These are phyloP conservation scores for Ascocoryne sarcoides DNA, from an alignment of 2,329 filamentous ascomycete species.

Conservation along the genomic window DNA sequence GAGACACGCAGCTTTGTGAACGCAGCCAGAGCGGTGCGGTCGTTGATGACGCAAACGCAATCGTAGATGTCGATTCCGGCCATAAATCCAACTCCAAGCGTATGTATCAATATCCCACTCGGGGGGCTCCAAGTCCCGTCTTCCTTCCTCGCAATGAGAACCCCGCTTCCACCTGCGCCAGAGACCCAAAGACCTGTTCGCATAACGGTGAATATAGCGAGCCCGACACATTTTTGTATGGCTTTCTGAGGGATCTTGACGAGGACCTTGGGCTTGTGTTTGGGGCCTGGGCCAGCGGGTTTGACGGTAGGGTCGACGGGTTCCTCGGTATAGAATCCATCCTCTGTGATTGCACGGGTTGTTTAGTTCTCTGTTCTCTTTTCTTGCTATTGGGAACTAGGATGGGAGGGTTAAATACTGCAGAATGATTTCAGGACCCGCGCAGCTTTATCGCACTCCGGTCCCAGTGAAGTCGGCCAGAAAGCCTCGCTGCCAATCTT, in stretches of 20 bases:
- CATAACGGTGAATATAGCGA: constrained; percentile 95
- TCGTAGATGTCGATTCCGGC: constrained; percentile 93
- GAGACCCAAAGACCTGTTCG: constrained; percentile 85
- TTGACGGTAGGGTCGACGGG: constrained; percentile 21
- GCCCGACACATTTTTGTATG: constrained; percentile 78
- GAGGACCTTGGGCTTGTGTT: constrained; percentile 48
- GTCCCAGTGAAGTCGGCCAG: constrained; percentile 75
- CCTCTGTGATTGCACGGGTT: no score
- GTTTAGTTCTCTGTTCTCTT: constrained; percentile 4
- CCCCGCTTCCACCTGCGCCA: constrained; percentile 81
- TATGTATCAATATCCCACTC: constrained; percentile 83
- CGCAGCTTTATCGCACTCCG: constrained; percentile 84
- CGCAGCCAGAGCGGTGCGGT: constrained; percentile 69
- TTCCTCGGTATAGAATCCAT: constrained; percentile 57
- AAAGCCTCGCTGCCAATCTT: constrained; percentile 74
- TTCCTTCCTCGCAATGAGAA: constrained; percentile 71
- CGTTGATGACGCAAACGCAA: constrained; percentile 88
- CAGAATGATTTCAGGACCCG: constrained; percentile 85
- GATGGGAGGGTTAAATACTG: constrained; percentile 47
- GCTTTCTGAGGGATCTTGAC: constrained; percentile 83
- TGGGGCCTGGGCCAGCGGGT: constrained; percentile 26
- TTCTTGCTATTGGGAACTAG: not conserved
- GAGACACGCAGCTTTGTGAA: constrained; percentile 74
- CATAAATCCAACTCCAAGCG: constrained; percentile 78
- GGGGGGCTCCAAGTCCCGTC: constrained; percentile 89